Evolutionary conservation across 1,284 basidiomycete species (phyloP).

Genomic region (Tremellales sp.): DNA sequence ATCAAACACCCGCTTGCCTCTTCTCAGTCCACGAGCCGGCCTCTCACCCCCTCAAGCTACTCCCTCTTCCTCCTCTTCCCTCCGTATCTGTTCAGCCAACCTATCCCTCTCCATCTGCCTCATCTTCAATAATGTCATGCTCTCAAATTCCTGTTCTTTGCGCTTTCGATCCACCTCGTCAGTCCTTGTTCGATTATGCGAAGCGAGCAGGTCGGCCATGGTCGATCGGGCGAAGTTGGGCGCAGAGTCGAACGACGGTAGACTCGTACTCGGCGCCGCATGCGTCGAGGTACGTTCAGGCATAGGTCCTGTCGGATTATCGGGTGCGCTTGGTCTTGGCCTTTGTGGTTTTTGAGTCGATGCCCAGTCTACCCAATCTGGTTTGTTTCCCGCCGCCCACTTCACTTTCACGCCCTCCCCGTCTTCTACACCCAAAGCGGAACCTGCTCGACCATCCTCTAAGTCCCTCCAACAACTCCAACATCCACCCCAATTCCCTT

Average conservation of each 20-base stretch:
- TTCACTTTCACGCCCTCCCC: conserved; percentile 58
- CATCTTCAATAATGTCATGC: conserved; percentile 72
- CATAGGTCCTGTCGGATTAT: neutral
- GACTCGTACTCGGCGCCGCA: neutral
- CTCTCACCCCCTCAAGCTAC: too few species aligned
- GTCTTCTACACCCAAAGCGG: neutral
- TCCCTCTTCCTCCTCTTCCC: conserved; percentile 12
- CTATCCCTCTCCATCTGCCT: conserved; percentile 60
- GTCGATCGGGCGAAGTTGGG: conserved; percentile 22
- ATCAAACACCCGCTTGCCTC: neutral
- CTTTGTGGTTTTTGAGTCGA: conserved; percentile 51
- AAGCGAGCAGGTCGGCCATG: conserved; percentile 25
- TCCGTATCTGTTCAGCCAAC: conserved; percentile 13
- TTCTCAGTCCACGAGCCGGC: neutral
- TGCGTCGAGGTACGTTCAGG: neutral
- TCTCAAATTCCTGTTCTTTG: conserved; percentile 64
- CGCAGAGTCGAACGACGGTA: conserved; percentile 20
- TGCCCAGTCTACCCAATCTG: conserved; percentile 67
- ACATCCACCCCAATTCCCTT: conserved; percentile 50
- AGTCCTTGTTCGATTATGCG: conserved; percentile 25
- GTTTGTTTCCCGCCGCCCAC: conserved; percentile 66
- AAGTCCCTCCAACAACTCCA: conserved; percentile 42
- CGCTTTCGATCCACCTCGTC: conserved; percentile 11
- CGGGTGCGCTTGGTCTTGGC: neutral
- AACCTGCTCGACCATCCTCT: conserved; percentile 11